These are phyloP conservation scores for Nepenthes alata DNA, from an alignment of 179 eudicot genomes.

Conservation along the genomic window DNA sequence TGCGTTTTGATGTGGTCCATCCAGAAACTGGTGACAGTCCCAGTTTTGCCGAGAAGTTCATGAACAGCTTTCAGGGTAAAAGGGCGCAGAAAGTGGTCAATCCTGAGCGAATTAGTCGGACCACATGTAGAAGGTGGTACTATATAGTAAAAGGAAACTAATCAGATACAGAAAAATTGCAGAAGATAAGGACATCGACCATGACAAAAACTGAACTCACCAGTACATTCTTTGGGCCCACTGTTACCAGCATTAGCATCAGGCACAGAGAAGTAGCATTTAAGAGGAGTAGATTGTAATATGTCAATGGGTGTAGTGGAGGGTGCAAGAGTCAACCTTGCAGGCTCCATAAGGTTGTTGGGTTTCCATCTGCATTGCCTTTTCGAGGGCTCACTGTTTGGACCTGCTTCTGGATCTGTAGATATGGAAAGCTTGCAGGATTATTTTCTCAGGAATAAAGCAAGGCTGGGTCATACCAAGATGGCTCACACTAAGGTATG, in stretches of 20 bases:
- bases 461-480: too few relatives aligned
- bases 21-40: conserved; percentile 73
- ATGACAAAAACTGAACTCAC: conserved; percentile 23
- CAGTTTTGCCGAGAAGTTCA: conserved; percentile 78
- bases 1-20: conserved; percentile 97
- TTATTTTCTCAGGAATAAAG: too few relatives aligned
- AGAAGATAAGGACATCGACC: not conserved
- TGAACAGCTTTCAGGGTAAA: conserved; percentile 89
- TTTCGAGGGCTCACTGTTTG: conserved; percentile 39
- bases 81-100: conserved; percentile 80
- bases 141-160: conserved; percentile 16
- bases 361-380: conserved; percentile 69
- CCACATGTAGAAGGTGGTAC: conserved; percentile 68
- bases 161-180: not conserved
- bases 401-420: conserved; percentile 39
- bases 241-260: conserved; percentile 35
- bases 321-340: conserved; percentile 17
- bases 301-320: conserved; percentile 28
- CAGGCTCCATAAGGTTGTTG: conserved; percentile 36
- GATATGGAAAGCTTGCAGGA: not conserved
- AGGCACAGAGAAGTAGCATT: conserved; percentile 33
- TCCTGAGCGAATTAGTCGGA: conserved; percentile 67
- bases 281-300: conserved; percentile 22
- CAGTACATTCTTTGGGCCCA: conserved; percentile 63
- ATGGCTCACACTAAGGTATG: too few relatives aligned